phyloP scores from a whole-genome alignment of 768 basidiomycete genomes.

The Brasilioporus rufonigricans region DNA sequence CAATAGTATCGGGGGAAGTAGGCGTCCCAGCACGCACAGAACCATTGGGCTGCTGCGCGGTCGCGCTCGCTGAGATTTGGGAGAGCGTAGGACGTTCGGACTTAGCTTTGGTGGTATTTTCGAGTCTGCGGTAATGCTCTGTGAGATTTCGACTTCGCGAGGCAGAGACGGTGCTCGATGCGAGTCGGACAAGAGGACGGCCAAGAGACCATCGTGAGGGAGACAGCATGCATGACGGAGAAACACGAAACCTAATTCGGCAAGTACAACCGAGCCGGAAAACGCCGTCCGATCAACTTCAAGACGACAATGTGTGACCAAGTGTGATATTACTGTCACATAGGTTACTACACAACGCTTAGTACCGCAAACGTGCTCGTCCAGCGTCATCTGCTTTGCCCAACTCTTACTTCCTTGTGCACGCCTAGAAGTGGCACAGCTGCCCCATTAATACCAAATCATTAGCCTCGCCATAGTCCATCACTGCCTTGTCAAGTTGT shows the following conservation, averaged over 20 bases:
- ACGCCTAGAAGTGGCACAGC: too few species aligned
- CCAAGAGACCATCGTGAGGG: slow-evolving; percentile 2
- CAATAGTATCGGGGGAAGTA: slow-evolving; percentile 13
- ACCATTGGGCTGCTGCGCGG: neutral
- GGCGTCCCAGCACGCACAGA: neutral
- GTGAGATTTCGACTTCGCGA: slow-evolving; percentile 59
- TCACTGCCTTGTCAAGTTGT: too few species aligned
- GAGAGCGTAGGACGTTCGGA: slow-evolving; percentile 31
- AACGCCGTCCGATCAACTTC: neutral
- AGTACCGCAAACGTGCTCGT: too few species aligned
- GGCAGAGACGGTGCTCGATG: neutral
- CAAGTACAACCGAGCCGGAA: neutral
- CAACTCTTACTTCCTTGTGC: too few species aligned
- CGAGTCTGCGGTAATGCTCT: slow-evolving; percentile 53
- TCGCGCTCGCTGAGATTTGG: slow-evolving; percentile 6
- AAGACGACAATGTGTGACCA: too few species aligned
- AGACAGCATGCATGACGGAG: slow-evolving; percentile 19
- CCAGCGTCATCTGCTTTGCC: too few species aligned
- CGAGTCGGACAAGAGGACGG: slow-evolving; percentile 6
- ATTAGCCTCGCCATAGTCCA: too few species aligned
- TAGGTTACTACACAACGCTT: too few species aligned
- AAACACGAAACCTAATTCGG: neutral
- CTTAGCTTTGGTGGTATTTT: slow-evolving; percentile 49
- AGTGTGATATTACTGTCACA: too few species aligned
- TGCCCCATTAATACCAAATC: too few species aligned